phyloP scores from a whole-genome alignment of 176 grass and related monocot species.

The Oryza glumipatula region DNA sequence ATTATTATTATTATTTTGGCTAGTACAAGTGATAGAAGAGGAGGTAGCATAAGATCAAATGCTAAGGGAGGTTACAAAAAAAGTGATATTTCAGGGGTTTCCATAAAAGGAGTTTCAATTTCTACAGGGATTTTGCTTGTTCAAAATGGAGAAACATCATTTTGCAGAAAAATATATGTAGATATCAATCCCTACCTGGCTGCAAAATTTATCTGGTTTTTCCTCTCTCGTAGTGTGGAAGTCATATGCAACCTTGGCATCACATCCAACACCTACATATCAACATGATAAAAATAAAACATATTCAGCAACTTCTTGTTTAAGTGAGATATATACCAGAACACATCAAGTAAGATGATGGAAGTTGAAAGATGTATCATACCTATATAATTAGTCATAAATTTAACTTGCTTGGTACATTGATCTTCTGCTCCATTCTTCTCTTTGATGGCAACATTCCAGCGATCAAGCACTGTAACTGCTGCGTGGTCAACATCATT shows the following conservation, averaged over 20 bases:
- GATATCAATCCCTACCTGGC: conserved; percentile 58
- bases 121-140: background rate
- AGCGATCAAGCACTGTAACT: conserved; percentile 86
- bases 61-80: background rate
- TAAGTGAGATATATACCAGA: conserved; percentile 15
- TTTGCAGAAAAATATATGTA: conserved; percentile 1
- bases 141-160: background rate
- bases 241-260: conserved; percentile 96
- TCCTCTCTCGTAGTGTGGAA: conserved; percentile 88
- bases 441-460: conserved; percentile 79
- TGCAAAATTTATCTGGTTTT: conserved; percentile 83
- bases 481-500: conserved; percentile 75
- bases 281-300: conserved; percentile 34
- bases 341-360: background rate
- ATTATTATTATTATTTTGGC: background rate
- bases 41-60: conserved; percentile 18
- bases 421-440: conserved; percentile 47
- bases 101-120: background rate
- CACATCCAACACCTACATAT: conserved; percentile 93
- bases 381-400: conserved; percentile 98
- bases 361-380: conserved; percentile 11
- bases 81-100: background rate
- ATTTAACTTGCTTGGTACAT: conserved; percentile 70
- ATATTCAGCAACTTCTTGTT: conserved; percentile 14
- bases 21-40: background rate